Percentiles rank a stretch among this genome's conserved stretches.
phyloP scores from a whole-genome alignment of 805 yeast genomes.

The Ascoidea asiatica region DNA sequence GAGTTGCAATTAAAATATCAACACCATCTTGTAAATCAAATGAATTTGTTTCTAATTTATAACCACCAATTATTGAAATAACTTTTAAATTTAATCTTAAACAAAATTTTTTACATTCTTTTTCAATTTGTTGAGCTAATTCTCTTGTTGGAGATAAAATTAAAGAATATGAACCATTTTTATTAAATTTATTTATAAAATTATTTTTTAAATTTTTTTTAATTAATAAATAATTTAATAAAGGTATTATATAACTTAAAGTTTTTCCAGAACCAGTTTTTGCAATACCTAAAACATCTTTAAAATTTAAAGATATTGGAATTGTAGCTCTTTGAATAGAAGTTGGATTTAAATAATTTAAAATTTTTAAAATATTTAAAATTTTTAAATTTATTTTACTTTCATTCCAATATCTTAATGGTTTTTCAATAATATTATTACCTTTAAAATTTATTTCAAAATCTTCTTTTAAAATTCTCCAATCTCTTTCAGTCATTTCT shows the following conservation, averaged over 20 bases:
- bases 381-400: conserved; percentile 31
- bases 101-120: conserved; percentile 45
- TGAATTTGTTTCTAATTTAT: conserved; percentile 62
- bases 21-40: conserved; percentile 46
- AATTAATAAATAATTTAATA: conserved; percentile 36
- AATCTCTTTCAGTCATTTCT: conserved; percentile 71
- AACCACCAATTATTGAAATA: conserved; percentile 81
- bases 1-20: conserved; percentile 83
- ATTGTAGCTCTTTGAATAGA: conserved; percentile 87
- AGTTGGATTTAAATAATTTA: conserved; percentile 57
- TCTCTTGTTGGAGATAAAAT: conserved; percentile 90
- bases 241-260: conserved; percentile 65
- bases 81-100: conserved; percentile 23
- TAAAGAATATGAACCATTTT: conserved; percentile 62
- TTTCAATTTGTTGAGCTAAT: conserved; percentile 74
- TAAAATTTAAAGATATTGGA: conserved; percentile 45
- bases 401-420: conserved; percentile 69
- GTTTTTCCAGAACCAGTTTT: conserved; percentile 97
- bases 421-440: conserved; percentile 24
- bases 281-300: conserved; percentile 82
- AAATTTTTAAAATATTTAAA: conserved; percentile 21
- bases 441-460: conserved; percentile 49
- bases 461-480: conserved; percentile 81
- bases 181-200: conserved; percentile 8
- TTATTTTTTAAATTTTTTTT: conserved; percentile 18